A percentile compares a stretch with the other conserved stretches of the same genome.
Evolutionary conservation across 768 basidiomycete genomes (phyloP).

Genomic region (Tricholoma terreum): DNA sequence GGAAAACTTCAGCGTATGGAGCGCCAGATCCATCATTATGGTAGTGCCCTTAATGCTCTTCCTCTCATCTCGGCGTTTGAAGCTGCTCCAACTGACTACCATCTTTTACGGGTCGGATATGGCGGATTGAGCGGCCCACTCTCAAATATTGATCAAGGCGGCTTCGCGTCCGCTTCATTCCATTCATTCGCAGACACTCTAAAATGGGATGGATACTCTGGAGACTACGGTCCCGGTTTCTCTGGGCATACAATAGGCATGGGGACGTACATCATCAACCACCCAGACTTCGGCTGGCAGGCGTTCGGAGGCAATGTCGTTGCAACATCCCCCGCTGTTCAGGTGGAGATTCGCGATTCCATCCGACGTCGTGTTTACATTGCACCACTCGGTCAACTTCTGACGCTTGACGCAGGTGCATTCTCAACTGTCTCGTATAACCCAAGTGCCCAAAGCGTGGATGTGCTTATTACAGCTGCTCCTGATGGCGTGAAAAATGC

Average conservation of each 20-base stretch:
- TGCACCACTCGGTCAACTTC: slow-evolving; percentile 43
- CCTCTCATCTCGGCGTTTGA: slow-evolving; percentile 51
- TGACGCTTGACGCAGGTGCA: slow-evolving; percentile 50
- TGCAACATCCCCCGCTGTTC: slow-evolving; percentile 38
- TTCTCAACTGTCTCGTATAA: slow-evolving; percentile 43
- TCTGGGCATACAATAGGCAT: slow-evolving; percentile 52
- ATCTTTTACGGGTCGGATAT: slow-evolving; percentile 50
- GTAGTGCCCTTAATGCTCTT: slow-evolving; percentile 52
- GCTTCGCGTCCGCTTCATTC: slow-evolving; percentile 58
- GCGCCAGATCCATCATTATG: slow-evolving; percentile 58
- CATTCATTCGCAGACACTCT: slow-evolving; percentile 57
- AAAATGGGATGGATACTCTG: slow-evolving; percentile 56
- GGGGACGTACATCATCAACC: slow-evolving; percentile 45
- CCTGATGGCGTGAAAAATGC: slow-evolving; percentile 38
- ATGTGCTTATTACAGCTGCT: slow-evolving; percentile 37
- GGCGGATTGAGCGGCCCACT: slow-evolving; percentile 53
- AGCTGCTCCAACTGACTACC: slow-evolving; percentile 43
- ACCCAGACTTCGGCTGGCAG: slow-evolving; percentile 60
- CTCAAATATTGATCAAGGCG: slow-evolving; percentile 54
- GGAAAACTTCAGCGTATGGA: slow-evolving; percentile 54
- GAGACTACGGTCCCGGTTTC: slow-evolving; percentile 60
- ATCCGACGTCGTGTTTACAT: slow-evolving; percentile 50
- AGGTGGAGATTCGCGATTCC: slow-evolving; percentile 45
- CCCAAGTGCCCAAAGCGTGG: slow-evolving; percentile 34
- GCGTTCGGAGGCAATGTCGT: slow-evolving; percentile 51